These are phyloP conservation scores for Conticribra weissflogii DNA, from an alignment of 108 stramenopile species.

Conservation along the genomic window DNA sequence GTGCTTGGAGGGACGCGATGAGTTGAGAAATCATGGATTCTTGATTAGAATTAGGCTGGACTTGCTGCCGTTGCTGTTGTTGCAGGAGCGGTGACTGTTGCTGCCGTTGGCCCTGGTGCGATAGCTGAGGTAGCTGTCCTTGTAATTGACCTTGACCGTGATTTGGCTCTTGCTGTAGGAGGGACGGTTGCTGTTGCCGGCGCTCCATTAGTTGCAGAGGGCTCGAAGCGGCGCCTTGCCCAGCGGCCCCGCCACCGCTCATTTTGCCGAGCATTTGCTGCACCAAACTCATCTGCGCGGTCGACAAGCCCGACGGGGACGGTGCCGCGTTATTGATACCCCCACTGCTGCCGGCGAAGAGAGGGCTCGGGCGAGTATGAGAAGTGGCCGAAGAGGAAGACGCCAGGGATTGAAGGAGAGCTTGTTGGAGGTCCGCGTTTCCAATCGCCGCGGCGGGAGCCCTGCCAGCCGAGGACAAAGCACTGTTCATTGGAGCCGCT, in stretches of 20 bases:
- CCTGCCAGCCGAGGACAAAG: too few relatives aligned
- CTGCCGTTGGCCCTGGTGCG: not conserved
- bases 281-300: not conserved
- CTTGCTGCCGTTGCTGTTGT: not conserved
- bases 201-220: too few relatives aligned
- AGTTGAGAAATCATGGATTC: constrained; percentile 27
- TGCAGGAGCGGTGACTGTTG: not conserved
- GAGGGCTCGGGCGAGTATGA: constrained; percentile 81
- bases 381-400: constrained; percentile 85
- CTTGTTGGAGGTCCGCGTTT: constrained; percentile 44
- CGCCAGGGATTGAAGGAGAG: constrained; percentile 76
- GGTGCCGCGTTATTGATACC: not conserved
- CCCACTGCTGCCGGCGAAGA: constrained; percentile 46
- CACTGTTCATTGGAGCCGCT: too few relatives aligned
- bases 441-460: constrained; percentile 71
- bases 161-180: too few relatives aligned
- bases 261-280: constrained; percentile 8
- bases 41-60: constrained; percentile 3
- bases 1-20: constrained; percentile 40
- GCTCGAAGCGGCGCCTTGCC: too few relatives aligned
- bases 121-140: too few relatives aligned
- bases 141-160: too few relatives aligned
- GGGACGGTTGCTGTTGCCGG: too few relatives aligned
- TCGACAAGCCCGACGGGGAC: not conserved
- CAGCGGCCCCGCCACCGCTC: too few relatives aligned